These are phyloP conservation scores for Biscogniauxia mediterranea DNA, from an alignment of 2,329 filamentous ascomycete genomes.

Conservation along the genomic window DNA sequence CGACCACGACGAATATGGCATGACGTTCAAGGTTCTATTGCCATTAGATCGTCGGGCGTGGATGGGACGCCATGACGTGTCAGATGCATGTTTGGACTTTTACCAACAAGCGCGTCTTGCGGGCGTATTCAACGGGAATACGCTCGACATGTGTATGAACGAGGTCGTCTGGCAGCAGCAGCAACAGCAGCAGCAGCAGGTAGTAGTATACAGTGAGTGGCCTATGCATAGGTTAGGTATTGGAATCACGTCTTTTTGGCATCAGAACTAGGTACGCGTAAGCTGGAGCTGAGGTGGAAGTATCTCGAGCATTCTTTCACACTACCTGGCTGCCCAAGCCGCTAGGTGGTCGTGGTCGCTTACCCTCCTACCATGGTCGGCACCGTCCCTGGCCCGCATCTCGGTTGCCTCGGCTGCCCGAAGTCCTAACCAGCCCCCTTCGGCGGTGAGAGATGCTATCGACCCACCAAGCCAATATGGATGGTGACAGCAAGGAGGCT, in stretches of 20 bases:
- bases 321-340: neutral
- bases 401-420: neutral
- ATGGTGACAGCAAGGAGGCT: neutral
- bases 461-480: neutral
- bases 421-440: neutral
- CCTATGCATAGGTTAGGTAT: neutral
- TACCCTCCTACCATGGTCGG: neutral
- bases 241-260: no score
- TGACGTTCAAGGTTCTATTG: neutral
- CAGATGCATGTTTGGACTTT: neutral
- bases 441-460: neutral
- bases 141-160: neutral
- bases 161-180: no score
- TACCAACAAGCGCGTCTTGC: neutral
- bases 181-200: no score
- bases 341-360: neutral
- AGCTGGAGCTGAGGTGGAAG: no score
- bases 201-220: neutral
- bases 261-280: no score
- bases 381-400: neutral
- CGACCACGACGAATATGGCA: neutral
- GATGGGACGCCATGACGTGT: neutral
- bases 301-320: no score
- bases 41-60: neutral
- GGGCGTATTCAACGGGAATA: neutral